Percentiles rank a stretch among this genome's conserved stretches.
These are phyloP conservation scores for Boletus tomentosulus DNA, from an alignment of 768 basidiomycete genomes.

Conservation along the genomic window DNA sequence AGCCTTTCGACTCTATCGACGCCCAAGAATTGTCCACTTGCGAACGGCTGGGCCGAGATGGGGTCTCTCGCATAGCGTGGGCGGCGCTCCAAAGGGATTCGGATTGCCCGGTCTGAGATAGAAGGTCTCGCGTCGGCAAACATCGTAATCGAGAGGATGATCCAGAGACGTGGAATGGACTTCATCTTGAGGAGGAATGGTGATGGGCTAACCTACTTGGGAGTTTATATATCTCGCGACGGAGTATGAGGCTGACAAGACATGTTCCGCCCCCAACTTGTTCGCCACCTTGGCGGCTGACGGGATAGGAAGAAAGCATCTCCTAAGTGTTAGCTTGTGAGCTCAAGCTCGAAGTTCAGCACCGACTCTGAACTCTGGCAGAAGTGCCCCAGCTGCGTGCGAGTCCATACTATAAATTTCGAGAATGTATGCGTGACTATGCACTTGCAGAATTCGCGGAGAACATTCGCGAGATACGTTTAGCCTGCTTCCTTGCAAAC, in stretches of 20 bases:
- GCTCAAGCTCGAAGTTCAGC: too few species aligned
- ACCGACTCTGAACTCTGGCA: too few species aligned
- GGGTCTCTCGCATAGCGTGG: neutral
- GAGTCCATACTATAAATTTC: too few species aligned
- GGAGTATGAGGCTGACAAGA: conserved; percentile 14
- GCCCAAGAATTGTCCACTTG: neutral
- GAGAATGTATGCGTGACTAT: too few species aligned
- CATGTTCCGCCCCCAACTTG: neutral
- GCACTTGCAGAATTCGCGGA: too few species aligned
- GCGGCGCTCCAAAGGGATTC: conserved; percentile 9
- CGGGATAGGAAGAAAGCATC: neutral
- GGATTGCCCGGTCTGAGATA: neutral
- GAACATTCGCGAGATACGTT: too few species aligned
- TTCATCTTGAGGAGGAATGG: conserved; percentile 7
- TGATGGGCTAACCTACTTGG: neutral
- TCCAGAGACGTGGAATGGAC: neutral
- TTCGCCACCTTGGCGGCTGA: conserved; percentile 3
- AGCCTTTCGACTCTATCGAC: neutral
- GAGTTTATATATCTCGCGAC: conserved; percentile 5
- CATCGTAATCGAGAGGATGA: neutral
- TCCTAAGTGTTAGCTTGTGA: too few species aligned
- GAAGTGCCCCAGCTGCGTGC: too few species aligned
- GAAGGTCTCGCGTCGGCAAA: conserved; percentile 8
- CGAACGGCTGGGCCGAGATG: neutral
- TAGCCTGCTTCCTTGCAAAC: too few species aligned